Base-by-base conservation (phyloP, 345 rosid genomes). In the Nasturtium officinale region DNA sequence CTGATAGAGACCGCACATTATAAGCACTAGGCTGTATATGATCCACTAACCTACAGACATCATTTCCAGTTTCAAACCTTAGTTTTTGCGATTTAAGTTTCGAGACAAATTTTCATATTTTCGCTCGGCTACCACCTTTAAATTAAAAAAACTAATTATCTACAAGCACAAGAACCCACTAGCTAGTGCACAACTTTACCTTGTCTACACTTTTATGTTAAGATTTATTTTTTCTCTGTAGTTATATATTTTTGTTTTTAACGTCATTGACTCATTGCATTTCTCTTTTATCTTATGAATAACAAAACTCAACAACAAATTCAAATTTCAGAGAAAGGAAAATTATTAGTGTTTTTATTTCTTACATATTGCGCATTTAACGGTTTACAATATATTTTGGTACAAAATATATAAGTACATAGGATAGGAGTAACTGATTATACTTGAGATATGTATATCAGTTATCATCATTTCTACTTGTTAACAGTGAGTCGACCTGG, bases 401-500 rank as follows among this genome's bases (percentile, higher is more conserved):
- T 55, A 45, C 47, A 21, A 28, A 6, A n/a, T n/a, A n/a, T n/a
- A n/a, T n/a, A n/a, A n/a, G n/a, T n/a, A n/a, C n/a, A n/a, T n/a
- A n/a, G n/a, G n/a, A n/a, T n/a, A n/a, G n/a, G n/a, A n/a, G n/a
- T n/a, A 38, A 38, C 3, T 54, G 58, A 46, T 45, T 23, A 23
- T 33, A 43, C 21, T 5, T 18, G 50, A 48, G 47, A 43, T 43
- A 43, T 38, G 11, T 5, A 3, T 11, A 23, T 75, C 10, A 75
- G 16, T 32, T 48, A 40, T 66, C 55, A 56, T n/a, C 48, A 45
- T n/a, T 45, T 51, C 33, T 61, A 18, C 20, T 62, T 55, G 65
- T 43, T 23, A 76, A 76, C 25, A 84, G 80, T 51, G 96, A 78
- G 16, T 90, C 84, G 5, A 90, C 87, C 61, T 88, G 91, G 11